Conservation (phyloP, 1,139 yeast genomes). For the Candida sp. region DNA sequence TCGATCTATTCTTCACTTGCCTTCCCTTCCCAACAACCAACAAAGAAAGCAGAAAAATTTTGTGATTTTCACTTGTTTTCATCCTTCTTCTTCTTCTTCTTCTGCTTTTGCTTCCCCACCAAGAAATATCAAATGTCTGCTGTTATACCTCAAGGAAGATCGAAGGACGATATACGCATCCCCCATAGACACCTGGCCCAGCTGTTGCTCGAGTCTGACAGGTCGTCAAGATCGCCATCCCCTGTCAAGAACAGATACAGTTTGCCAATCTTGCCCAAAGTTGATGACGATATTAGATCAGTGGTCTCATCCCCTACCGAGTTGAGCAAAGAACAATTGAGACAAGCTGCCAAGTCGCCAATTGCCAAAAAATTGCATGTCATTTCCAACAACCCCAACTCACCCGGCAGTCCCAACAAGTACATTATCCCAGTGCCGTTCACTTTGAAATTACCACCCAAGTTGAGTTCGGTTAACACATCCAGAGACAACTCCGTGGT, state of each 20-base stretch:
- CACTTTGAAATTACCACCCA: constrained; percentile 47
- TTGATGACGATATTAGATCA: constrained; percentile 25
- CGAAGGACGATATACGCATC: constrained; percentile 26
- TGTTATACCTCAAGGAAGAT: constrained; percentile 8
- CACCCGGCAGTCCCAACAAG: constrained; percentile 21
- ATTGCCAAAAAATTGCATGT: constrained; percentile 42
- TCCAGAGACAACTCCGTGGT: constrained; percentile 1
- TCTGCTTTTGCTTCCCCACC: background rate
- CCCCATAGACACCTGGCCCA: constrained; percentile 2
- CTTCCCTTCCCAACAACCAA: background rate
- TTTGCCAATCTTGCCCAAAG: constrained; percentile 25
- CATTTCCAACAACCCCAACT: constrained; percentile 16
- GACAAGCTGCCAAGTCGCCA: constrained; percentile 39
- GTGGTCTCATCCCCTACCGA: constrained; percentile 18
- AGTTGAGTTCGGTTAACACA: constrained; percentile 33
- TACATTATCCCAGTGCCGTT: constrained; percentile 52
- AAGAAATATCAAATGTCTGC: background rate
- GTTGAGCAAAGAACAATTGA: constrained; percentile 30
- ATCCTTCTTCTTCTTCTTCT: background rate
- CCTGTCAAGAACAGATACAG: constrained; percentile 32
- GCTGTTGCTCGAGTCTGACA: constrained; percentile 12
- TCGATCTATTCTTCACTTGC: background rate
- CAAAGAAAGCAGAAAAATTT: background rate
- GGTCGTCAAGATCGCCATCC: constrained; percentile 35
- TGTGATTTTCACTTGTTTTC: background rate